Base-by-base conservation (phyloP, 2,329 filamentous ascomycete genomes). In the Apiospora malaysiana region DNA sequence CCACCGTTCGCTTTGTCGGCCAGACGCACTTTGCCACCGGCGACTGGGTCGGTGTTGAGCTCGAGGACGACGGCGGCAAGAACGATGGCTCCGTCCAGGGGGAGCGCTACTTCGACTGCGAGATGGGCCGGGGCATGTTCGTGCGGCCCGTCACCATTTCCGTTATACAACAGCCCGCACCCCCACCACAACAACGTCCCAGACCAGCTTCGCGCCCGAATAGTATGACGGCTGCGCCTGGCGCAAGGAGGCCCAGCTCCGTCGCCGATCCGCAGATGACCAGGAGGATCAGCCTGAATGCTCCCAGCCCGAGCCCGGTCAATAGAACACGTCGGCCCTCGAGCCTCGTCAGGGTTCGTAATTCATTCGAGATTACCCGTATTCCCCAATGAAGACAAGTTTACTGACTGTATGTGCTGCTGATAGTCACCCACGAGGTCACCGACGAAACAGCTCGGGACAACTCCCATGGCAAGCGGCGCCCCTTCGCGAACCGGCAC, bases 1-100 rank as follows among this genome's bases (percentile, higher is more conserved):
- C 89, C 76, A 88, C 89, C 72, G 89, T 99, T 74, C 93, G 93
- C 77, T 99, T 93, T 82, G 85, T 94, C 72, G 96, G 96, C 77
- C 85, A 88, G 70, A 94, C 95, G 47, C 85, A 89, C 76, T 97
- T 98, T 82, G 91, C 94, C 71, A 85, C 87, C 7, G 95, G 95
- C 73, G 90, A 93, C 73, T 98, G 95, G 94, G 86, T 98, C 71
- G 95, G 95, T 74, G 89, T 98, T 72, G 95, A 97, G 84, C 89
- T 98, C 70, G 90, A 94, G 69, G 92, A 94, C 66, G 86, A 91
- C 69, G 89, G 88, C 25, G 95, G 96, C 43, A 98, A 98, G 85
- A 98, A 98, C 77, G 94, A 98, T 86, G 95, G 95, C 74, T 92
- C 93, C 70, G 94, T 98, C 66, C 90, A 95, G 81, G 95, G 94